Evolutionary conservation across 2,329 filamentous ascomycete genomes (phyloP).

Genomic region (Xylaria sp.): DNA sequence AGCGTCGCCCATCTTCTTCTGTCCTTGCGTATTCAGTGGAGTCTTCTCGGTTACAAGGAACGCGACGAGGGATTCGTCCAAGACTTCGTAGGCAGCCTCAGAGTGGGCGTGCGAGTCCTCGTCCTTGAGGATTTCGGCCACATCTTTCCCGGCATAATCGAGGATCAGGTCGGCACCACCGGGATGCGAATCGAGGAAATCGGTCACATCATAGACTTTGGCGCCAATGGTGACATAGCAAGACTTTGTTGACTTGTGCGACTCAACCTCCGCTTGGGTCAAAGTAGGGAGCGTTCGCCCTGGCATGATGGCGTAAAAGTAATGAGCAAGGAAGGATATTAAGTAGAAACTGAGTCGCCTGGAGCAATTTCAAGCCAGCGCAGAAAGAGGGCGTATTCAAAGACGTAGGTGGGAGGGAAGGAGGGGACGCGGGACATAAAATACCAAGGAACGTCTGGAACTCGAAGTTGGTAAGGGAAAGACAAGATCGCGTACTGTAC

Average conservation of each 20-base stretch:
- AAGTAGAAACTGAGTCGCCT: background rate
- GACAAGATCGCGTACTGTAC: conserved; percentile 19
- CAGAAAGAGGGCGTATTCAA: conserved; percentile 1
- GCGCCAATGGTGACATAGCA: conserved; percentile 92
- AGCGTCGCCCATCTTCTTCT: conserved; percentile 48
- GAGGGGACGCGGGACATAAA: conserved; percentile 9
- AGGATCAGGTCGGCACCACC: conserved; percentile 89
- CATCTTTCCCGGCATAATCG: conserved; percentile 89
- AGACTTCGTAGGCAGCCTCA: conserved; percentile 93
- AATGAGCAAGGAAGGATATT: background rate
- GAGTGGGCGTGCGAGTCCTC: conserved; percentile 84
- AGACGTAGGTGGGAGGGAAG: conserved; percentile 9
- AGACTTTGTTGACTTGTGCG: conserved; percentile 81
- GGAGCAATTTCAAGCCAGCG: background rate
- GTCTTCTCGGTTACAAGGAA: conserved; percentile 74
- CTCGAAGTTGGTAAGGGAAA: conserved; percentile 27
- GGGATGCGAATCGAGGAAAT: conserved; percentile 89
- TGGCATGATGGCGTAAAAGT: conserved; percentile 69
- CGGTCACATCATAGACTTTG: conserved; percentile 94
- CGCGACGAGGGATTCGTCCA: conserved; percentile 87
- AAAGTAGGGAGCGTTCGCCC: conserved; percentile 84
- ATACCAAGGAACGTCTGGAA: conserved; percentile 13
- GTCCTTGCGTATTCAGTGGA: conserved; percentile 49
- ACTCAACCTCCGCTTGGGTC: conserved; percentile 79
- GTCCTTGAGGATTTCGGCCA: conserved; percentile 84